Evolutionary conservation across 805 yeast genomes (phyloP), one percentile per base, ranked within the genome.

Genomic region (Peterozyma xylosa): DNA sequence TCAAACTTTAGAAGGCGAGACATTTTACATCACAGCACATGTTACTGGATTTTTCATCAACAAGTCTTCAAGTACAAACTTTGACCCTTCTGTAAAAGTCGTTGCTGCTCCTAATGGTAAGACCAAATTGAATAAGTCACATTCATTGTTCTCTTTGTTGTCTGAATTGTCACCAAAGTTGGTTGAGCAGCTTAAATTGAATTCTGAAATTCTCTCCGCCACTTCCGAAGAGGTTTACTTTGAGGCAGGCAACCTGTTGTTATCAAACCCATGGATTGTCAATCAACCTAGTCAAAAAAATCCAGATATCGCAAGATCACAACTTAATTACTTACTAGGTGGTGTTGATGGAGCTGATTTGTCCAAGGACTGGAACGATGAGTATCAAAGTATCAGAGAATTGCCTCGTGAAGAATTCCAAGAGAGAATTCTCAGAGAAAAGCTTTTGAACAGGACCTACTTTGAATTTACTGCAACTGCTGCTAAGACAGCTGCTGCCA

Each of bases 301-400:
- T 14, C 77, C 88, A 5, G 95, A 86, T 55, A 55, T 74, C 40
- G 74, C 80, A 18, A 70, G 82, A 50, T 61, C 80, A 32, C 93
- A 85, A 64, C 65, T 71, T 42, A 75, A 63, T 49, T 67, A 68
- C 41, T 64, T 80, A 37, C 54, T 63, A 37, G 74, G 76, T 50
- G 86, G 86, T 34, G 69, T 73, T 18, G 84, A 78, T 50, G 84
- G 81, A 36, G 72, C 75, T 29, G 81, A 74, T 41, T 58, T 65
- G 16, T 62, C 66, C 36, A 82, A 82, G 54, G 96, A 91, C 54
- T 90, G 95, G 86, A 89, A 89, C 60, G 96, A 85, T 51, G 97
- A 93, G 53, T 80, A 80, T 56, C 98, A 93, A 67, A 72, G 87
- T 2, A 72, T 87, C 39, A 76, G 79, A 49, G 96, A 89, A 51